Base-by-base conservation (phyloP, 1,284 basidiomycete species). In the Cryptococcus sp. region DNA sequence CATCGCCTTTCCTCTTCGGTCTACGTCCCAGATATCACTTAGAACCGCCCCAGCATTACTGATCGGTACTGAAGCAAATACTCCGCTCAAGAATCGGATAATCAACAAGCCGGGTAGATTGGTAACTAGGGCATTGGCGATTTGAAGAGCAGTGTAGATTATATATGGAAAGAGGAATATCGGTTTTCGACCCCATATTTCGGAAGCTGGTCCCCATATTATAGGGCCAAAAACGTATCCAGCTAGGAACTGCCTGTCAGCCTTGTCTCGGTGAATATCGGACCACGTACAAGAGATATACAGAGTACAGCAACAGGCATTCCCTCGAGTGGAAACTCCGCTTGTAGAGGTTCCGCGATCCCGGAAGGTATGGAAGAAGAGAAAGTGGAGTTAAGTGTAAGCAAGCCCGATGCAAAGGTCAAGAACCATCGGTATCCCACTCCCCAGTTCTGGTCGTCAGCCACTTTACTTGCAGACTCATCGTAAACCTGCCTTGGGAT, bases 71-170 rank as follows among this genome's bases (percentile, higher is more conserved):
- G 71, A 60, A 25, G 76, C 79, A 56, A 86, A 87, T 2, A 77
- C 77, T 0, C 86, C 85, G 2, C 82, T 79, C 5, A 88, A 66
- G 70, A 88, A 85, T n/a, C 86, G 80, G 71, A 87, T 84, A 25
- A 84, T 72, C 36, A 88, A 77, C 48, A 88, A 76, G 0, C 80
- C 74, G 3, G 77, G 81, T 0, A 80, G 81, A 67, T 85, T 87
- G 22, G 78, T 74, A 0, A 83, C 75, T 0, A 87, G 75, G 2
- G 85, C 85, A 49, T 80, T 81, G 21, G 81, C 85, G 25, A 86
- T 75, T 59, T 69, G 82, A 47, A 73, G 60, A 34, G 73, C 81
- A 18, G 79, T 79, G 74, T 87, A 88, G 21, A 82, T 74, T 51
- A 85, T 64, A 67, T 87, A 87, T 2, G 84, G 74, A 46, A 81